Evolutionary conservation across 176 grass and related monocot species (phyloP).

Genomic region (Musa schizocarpa): DNA sequence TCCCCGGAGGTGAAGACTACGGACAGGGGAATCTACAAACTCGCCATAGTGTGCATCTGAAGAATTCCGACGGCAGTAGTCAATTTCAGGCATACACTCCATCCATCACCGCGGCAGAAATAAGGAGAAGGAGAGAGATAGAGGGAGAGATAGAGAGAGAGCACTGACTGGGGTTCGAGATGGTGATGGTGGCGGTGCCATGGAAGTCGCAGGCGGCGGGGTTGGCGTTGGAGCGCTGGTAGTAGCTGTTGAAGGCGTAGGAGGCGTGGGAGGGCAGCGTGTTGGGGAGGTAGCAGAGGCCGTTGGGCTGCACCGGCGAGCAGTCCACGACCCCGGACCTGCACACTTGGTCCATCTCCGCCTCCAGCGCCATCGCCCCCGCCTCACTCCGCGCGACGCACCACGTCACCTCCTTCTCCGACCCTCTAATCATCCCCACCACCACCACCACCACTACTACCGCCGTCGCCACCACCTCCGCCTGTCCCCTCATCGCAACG

Average conservation of each 20-base stretch:
- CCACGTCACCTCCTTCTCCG: conserved; percentile 21
- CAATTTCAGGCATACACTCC: neutral
- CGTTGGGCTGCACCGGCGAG: conserved; percentile 43
- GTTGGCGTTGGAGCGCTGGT: conserved; percentile 47
- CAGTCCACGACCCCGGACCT: conserved; percentile 55
- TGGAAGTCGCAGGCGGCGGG: conserved; percentile 62
- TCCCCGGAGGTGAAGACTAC: too few relatives aligned
- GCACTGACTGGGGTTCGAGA: conserved; percentile 58
- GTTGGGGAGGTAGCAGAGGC: conserved; percentile 68
- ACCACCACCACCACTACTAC: neutral
- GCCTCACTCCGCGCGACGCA: conserved; percentile 52
- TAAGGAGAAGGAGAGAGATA: neutral
- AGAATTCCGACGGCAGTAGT: neutral
- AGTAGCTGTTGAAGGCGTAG: conserved; percentile 78
- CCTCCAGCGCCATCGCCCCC: conserved; percentile 25
- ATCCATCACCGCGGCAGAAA: too few relatives aligned
- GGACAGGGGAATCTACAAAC: too few relatives aligned
- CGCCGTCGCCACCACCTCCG: neutral
- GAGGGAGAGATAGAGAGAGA: neutral
- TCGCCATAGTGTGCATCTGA: too few relatives aligned
- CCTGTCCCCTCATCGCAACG: neutral
- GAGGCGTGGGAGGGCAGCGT: conserved; percentile 68
- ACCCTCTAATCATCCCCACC: neutral
- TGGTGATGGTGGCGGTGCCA: conserved; percentile 67
- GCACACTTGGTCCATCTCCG: conserved; percentile 66